Evolutionary conservation across 73 alveolate genomes (phyloP), one percentile per base, ranked within the genome.

Genomic region (Diophrys appendiculata): DNA sequence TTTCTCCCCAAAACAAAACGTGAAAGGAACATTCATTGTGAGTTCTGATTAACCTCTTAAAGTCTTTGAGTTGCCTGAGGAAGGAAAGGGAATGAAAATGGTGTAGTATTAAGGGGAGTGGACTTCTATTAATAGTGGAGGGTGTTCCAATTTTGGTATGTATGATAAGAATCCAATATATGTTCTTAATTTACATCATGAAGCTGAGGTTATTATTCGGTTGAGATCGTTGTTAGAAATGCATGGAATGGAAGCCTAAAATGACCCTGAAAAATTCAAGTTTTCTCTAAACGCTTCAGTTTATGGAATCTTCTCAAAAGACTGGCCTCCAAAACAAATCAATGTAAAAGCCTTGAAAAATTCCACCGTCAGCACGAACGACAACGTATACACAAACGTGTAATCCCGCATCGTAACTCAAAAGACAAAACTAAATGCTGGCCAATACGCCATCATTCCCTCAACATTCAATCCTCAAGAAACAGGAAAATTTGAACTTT

Each of bases 401-500:
- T 53, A 52, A 33, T 69, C 82, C 33, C 71, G 74, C 13, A 0
- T 23, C 14, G 81, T 79, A 11, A 14, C 82, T 2, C 29, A 70
- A 54, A 79, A 28, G 30, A 67, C 8, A 29, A 52, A 26, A 52
- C 27, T 79, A 5, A 30, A 68, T 1, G 22, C 52, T n/a, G 88
- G 88, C 18, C 32, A 52, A 2, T 79, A 79, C 52, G 52, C 70
- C 30, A 28, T 79, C 11, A 79, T 79, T 27, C 82, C 81, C n/a
- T 81, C 89, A 54, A 81, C 89, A 2, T 81, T 81, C 33, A 81
- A 81, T 33, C 89, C 82, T 22, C 35, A 52, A 31, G 33, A 81
- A 53, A 1, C 72, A 24, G 89, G 89, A 13, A 72, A 54, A 33
- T 81, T 53, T 55, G 89, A 81, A 52, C 34, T 81, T 2, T 55